A percentile compares a stretch with the other conserved stretches of the same genome.
Evolutionary conservation across 257 asterid genomes (phyloP).

Genomic region (Solanum sitiens): DNA sequence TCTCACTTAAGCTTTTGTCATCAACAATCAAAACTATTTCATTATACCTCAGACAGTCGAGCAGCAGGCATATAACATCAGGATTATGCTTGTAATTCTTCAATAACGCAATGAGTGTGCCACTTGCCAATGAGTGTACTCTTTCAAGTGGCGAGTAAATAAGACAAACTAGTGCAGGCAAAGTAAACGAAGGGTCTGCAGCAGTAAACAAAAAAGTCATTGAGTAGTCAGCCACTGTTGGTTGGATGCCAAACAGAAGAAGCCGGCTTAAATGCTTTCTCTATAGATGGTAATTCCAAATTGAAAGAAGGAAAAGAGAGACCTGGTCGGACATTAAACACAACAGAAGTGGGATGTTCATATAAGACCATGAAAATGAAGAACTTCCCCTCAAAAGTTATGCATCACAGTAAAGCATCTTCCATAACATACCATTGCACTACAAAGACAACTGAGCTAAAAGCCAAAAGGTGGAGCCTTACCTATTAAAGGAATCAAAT

Average conservation of each 20-base stretch:
- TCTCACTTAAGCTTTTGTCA: not conserved
- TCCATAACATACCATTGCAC: not conserved
- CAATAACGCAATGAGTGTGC: constrained; percentile 47
- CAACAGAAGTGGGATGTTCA: not conserved
- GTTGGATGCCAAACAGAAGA: not conserved
- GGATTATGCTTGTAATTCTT: constrained; percentile 55
- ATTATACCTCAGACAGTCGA: constrained; percentile 68
- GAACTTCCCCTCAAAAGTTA: not conserved
- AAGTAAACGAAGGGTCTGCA: constrained; percentile 63
- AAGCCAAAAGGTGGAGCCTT: constrained; percentile 7
- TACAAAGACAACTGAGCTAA: not conserved
- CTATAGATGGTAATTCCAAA: not conserved
- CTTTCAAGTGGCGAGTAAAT: constrained; percentile 35
- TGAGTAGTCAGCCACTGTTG: not conserved
- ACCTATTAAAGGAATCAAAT: constrained; percentile 64
- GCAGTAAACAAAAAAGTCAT: constrained; percentile 10
- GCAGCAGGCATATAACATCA: constrained; percentile 58
- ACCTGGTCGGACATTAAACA: not conserved
- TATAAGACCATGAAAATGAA: not conserved
- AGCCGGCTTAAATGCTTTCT: not conserved
- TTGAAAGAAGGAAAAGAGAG: not conserved
- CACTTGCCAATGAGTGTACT: constrained; percentile 30
- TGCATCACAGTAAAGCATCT: not conserved
- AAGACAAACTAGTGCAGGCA: constrained; percentile 56
- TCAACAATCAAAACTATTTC: not conserved